Conservation (phyloP, 108 stramenopile genomes). For the Aurantiochytrium sp. region DNA sequence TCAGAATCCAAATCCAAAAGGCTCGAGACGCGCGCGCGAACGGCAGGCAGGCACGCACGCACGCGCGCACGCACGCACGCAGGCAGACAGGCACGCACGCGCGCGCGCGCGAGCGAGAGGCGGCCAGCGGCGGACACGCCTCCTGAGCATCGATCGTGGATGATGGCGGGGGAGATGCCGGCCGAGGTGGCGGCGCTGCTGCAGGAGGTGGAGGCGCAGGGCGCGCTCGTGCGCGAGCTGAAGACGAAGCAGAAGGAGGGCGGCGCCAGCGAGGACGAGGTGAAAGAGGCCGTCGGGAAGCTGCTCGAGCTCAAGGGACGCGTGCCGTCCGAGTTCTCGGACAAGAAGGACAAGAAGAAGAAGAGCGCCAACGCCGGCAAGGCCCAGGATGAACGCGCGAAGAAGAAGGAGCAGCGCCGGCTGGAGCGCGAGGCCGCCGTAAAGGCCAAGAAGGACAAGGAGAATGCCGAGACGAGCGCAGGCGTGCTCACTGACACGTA, state of each 20-base stretch:
- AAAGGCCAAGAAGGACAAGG: conserved; percentile 75
- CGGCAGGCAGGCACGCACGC: too few relatives aligned
- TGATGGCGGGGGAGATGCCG: background rate
- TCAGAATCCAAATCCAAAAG: too few relatives aligned
- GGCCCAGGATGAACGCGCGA: conserved; percentile 49
- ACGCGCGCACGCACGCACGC: too few relatives aligned
- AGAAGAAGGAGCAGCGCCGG: conserved; percentile 57
- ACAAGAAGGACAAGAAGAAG: conserved; percentile 45
- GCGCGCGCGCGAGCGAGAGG: too few relatives aligned
- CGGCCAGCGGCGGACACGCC: too few relatives aligned
- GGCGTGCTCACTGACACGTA: conserved; percentile 74
- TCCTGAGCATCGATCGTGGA: background rate
- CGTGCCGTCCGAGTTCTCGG: conserved; percentile 33
- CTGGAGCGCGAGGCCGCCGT: conserved; percentile 47
- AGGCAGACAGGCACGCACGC: too few relatives aligned
- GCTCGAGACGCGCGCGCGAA: too few relatives aligned
- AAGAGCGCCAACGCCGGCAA: background rate
- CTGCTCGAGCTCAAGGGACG: background rate
- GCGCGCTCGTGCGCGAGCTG: background rate
- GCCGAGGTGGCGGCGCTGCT: conserved; percentile 17
- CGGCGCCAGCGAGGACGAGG: conserved; percentile 11
- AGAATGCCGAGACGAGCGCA: conserved; percentile 71
- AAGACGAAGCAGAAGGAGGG: background rate
- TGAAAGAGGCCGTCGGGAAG: background rate
- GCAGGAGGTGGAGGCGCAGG: background rate